These are phyloP conservation scores for Pholiota microspora DNA, from an alignment of 768 basidiomycete genomes.

Conservation along the genomic window DNA sequence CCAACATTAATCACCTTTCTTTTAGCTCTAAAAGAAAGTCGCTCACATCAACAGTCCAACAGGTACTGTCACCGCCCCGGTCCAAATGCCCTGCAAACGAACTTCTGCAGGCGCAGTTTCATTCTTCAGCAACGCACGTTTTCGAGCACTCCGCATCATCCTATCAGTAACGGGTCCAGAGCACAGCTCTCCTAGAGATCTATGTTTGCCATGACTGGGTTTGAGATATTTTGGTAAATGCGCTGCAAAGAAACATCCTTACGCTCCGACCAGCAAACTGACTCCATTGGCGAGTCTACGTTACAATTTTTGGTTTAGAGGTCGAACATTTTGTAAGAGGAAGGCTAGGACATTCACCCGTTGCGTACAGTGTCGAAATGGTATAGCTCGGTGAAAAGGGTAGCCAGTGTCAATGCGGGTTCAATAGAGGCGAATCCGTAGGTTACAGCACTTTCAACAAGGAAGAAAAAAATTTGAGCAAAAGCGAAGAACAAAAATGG, in stretches of 20 bases:
- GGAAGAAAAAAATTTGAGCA: background rate
- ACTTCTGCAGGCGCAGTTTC: constrained; percentile 28
- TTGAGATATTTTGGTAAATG: background rate
- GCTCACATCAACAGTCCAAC: constrained; percentile 32
- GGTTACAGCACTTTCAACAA: constrained; percentile 26
- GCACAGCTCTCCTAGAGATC: constrained; percentile 33
- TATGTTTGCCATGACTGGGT: no score
- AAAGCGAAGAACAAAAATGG: background rate
- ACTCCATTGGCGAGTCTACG: constrained; percentile 34
- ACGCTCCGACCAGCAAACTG: constrained; percentile 34
- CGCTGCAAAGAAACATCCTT: constrained; percentile 5
- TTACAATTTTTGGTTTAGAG: no score
- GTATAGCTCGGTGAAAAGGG: constrained; percentile 36
- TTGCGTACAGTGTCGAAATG: constrained; percentile 37
- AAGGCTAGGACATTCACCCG: constrained; percentile 22
- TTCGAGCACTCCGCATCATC: constrained; percentile 34
- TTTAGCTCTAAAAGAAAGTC: background rate
- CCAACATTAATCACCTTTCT: background rate
- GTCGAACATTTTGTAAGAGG: no score
- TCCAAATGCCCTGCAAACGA: constrained; percentile 38
- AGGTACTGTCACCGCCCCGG: constrained; percentile 34
- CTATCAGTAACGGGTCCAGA: constrained; percentile 35
- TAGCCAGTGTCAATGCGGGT: constrained; percentile 36
- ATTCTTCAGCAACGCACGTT: constrained; percentile 23
- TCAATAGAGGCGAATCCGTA: constrained; percentile 40